Base-by-base conservation (phyloP, 2,329 filamentous ascomycete species). In the Aspergillus novoparasiticus region DNA sequence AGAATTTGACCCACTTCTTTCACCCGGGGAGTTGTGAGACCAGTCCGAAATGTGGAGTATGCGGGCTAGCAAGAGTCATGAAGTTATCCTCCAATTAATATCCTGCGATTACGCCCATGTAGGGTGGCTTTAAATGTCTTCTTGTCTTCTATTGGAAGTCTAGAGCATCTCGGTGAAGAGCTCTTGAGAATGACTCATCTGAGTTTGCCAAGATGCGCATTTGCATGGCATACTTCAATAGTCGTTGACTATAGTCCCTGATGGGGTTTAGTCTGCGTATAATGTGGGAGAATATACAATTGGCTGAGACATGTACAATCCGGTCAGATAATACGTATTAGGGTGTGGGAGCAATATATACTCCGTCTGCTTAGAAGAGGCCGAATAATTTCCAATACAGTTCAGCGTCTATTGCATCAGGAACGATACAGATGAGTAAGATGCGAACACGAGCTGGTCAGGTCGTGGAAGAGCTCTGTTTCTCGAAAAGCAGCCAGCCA, bases 401-500 rank as follows among this genome's bases (percentile, higher is more conserved):
- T 16, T 16, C 2, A 36, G 34, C 34, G 12, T 36, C 34, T 36
- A 14, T 16, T 14, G 34, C 34, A 36, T 16, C 14, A 16, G 12
- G 12, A 36, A 36, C n/a, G 34, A 36, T 41, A 9, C 16, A 39
- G 19, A 19, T 39, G 16, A 41, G 16, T 8, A 19, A 9, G 36
- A 41, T 19, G 16, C 6, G 16, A 41, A 41, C 6, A 9, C 36
- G 16, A 41, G 8, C 16, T 41, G 8, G 8, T 41, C 16, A 19
- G 8, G 39, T 19, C 39, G 16, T 41, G 19, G 16, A 41, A 3
- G 39, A 41, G 39, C 16, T 19, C 43, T 28, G 1, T 16, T 23
- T 48, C 45, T 41, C 65, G 59, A 55, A 72, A 72, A 6, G 58
- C 45, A 54, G 68, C 60, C 10, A 71, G 43, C 68, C 68, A 72